Conservation (phyloP, 805 yeast genomes). For the Wickerhamomyces ciferrii region DNA sequence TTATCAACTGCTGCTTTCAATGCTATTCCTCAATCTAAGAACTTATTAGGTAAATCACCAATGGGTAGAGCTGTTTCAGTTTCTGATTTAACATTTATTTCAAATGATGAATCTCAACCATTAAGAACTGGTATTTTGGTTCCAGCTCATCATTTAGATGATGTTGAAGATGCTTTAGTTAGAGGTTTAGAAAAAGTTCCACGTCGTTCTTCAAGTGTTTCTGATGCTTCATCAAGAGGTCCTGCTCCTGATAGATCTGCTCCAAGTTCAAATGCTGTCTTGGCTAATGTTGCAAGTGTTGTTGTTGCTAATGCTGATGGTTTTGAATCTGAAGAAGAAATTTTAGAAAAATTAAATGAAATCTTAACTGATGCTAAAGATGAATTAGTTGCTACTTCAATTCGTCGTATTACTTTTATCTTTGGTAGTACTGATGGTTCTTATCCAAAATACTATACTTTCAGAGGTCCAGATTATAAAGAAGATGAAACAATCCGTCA, state of each 20-base stretch:
- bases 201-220: constrained; percentile 31
- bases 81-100: constrained; percentile 84
- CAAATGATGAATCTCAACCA: constrained; percentile 62
- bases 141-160: constrained; percentile 80
- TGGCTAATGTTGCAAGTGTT: constrained; percentile 79
- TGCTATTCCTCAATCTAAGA: constrained; percentile 49
- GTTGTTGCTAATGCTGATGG: constrained; percentile 74
- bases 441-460: constrained; percentile 94
- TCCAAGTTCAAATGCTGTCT: constrained; percentile 27
- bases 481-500: constrained; percentile 96
- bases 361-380: constrained; percentile 63
- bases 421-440: constrained; percentile 79
- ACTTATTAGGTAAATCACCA: constrained; percentile 32
- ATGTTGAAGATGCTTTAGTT: constrained; percentile 74
- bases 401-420: constrained; percentile 92
- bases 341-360: constrained; percentile 57
- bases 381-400: constrained; percentile 62
- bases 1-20: constrained; percentile 68
- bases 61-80: constrained; percentile 89
- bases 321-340: constrained; percentile 61
- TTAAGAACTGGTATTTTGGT: constrained; percentile 81
- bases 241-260: constrained; percentile 46
- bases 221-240: constrained; percentile 25
- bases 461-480: constrained; percentile 76
- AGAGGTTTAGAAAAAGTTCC: constrained; percentile 74